phyloP scores from a whole-genome alignment of 2,329 filamentous ascomycete genomes.

The Ciborinia camelliae region DNA sequence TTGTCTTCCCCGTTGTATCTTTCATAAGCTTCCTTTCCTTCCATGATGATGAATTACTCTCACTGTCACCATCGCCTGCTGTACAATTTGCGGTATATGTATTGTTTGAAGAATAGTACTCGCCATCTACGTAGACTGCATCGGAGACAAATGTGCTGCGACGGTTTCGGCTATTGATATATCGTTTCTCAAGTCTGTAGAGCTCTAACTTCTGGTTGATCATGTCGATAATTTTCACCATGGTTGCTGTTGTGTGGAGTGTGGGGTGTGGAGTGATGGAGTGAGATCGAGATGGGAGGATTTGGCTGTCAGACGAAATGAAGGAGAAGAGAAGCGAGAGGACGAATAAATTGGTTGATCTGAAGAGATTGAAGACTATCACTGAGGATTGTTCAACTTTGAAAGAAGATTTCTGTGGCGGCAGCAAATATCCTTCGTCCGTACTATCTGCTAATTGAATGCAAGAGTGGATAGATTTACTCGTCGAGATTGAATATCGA shows the following conservation, averaged over 20 bases:
- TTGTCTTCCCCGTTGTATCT: constrained; percentile 17
- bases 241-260: constrained; percentile 23
- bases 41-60: constrained; percentile 12
- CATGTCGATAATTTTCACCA: constrained; percentile 51
- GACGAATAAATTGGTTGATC: not conserved
- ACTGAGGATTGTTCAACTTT: not conserved
- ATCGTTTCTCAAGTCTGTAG: constrained; percentile 91
- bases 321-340: constrained; percentile 1
- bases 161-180: constrained; percentile 81
- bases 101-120: constrained; percentile 53
- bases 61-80: constrained; percentile 15
- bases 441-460: not conserved
- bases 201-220: constrained; percentile 76
- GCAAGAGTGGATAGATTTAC: not conserved
- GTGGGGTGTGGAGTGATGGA: not conserved
- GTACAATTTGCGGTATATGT: constrained; percentile 15
- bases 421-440: not conserved
- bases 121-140: constrained; percentile 89
- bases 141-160: constrained; percentile 86
- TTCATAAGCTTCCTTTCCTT: constrained; percentile 6
- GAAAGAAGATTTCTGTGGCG: not conserved
- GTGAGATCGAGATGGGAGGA: not conserved
- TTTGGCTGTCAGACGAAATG: not conserved
- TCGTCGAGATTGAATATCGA: not conserved
- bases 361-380: not conserved